Percentiles rank a stretch among this genome's conserved stretches.
Evolutionary conservation across 768 basidiomycete species (phyloP).

Genomic region (Russula vinacea): DNA sequence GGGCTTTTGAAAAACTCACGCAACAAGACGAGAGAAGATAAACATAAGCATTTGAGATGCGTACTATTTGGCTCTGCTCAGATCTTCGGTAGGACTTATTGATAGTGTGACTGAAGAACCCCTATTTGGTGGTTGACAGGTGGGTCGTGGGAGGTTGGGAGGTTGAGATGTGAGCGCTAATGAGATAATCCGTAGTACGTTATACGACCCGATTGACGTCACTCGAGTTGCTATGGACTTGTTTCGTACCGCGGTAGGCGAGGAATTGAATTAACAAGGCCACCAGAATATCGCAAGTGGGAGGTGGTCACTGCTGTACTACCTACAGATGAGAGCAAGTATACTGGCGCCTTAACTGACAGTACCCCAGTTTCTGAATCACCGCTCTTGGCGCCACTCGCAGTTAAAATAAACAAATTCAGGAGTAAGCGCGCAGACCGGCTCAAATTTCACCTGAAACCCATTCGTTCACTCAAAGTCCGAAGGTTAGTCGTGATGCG

Average conservation of each 20-base stretch:
- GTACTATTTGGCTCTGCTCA: not conserved
- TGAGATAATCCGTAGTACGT: slow-evolving; percentile 9
- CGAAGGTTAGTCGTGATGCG: not conserved
- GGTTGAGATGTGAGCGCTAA: not conserved
- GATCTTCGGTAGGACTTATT: not conserved
- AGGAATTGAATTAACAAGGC: not conserved
- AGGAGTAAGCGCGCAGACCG: not conserved
- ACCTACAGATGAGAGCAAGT: not conserved
- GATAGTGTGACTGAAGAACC: not conserved
- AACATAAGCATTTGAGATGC: slow-evolving; percentile 45
- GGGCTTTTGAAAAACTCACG: slow-evolving; percentile 36
- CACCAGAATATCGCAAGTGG: not conserved
- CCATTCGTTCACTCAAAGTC: slow-evolving; percentile 5
- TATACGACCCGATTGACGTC: not conserved
- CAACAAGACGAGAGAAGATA: slow-evolving; percentile 48
- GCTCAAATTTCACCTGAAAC: slow-evolving; percentile 6
- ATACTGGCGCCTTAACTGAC: not conserved
- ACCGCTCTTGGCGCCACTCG: not conserved
- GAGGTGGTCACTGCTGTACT: not conserved
- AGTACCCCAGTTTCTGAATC: slow-evolving; percentile 6
- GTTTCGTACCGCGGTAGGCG: not conserved
- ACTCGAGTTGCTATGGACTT: not conserved
- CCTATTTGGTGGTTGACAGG: not conserved
- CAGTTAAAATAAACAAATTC: not conserved
- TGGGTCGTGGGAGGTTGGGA: not conserved